Base-by-base conservation (phyloP, 2,329 filamentous ascomycete species). In the Dactylonectria estremocensis region DNA sequence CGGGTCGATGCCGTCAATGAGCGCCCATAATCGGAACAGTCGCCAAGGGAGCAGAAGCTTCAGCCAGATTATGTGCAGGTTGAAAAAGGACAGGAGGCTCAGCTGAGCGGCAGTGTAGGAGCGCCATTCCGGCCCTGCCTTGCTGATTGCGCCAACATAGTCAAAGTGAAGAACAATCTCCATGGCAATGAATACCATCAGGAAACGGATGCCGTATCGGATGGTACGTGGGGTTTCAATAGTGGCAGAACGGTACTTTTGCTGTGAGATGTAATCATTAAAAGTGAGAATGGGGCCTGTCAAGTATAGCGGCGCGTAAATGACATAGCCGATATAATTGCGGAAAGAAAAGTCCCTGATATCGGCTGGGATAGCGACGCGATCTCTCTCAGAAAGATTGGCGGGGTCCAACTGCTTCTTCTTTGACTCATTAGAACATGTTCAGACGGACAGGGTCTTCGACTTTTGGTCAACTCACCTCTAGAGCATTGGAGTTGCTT, bases 1-100 rank as follows among this genome's bases (percentile, higher is more conserved):
- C 0, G 96, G 94, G 77, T 99, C 96, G 73, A 99, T 90, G 68
- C 93, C 94, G 79, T 99, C 96, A 16, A 95, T 79, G 4, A 99
- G 88, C 0, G 94, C 88, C 96, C 96, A 99, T n/a, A 99, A 90
- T 5, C 97, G 93, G 88, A 98, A 98, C 80, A 98, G 92, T n/a
- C 96, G 93, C 95, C 95, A 99, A 1, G 96, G 96, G 8, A 99
- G 90, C 5, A 99, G 90, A 1, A 99, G 90, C 80, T 99, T 99
- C 53, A 99, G 88, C 97, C 97, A 99, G 80, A 99, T 97, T 78
- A 98, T 90, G 83, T 97, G 94, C 13, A 99, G 90, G 81, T 98
- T 98, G 86, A 98, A 97, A 84, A 93, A 98, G 43, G 94, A 96
- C 13, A 99, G 88, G 84, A 99, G 91, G 77, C 90, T 93, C 49